These are phyloP conservation scores for Taxawa tesnikishii DNA, from an alignment of 2,329 filamentous ascomycete species.

Conservation along the genomic window DNA sequence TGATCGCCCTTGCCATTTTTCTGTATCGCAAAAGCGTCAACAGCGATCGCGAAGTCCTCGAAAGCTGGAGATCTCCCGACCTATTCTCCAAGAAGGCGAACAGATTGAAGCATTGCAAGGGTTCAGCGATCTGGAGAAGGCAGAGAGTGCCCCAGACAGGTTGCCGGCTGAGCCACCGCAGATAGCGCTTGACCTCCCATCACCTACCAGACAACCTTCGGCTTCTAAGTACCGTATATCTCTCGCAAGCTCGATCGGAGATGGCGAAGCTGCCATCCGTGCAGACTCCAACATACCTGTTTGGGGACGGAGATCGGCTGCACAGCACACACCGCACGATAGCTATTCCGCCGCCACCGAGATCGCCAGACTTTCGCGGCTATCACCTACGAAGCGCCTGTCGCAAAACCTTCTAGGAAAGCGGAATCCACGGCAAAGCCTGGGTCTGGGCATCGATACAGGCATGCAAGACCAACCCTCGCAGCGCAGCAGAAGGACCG, in stretches of 20 bases:
- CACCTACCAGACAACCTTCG: constrained; percentile 12
- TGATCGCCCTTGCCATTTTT: constrained; percentile 13
- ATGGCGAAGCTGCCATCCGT: constrained; percentile 25
- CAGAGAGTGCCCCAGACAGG: constrained; percentile 9
- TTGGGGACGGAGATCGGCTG: constrained; percentile 22
- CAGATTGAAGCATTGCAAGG: constrained; percentile 13
- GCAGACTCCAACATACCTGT: constrained; percentile 26
- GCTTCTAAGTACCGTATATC: constrained; percentile 20
- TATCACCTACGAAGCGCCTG: constrained; percentile 18
- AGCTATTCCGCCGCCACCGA: constrained; percentile 31
- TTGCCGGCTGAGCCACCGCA: constrained; percentile 21
- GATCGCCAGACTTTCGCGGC: constrained; percentile 21
- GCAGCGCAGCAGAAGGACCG: no score
- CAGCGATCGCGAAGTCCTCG: constrained; percentile 7
- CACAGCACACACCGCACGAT: constrained; percentile 26
- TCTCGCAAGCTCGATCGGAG: constrained; percentile 24
- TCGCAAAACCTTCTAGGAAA: constrained; percentile 18
- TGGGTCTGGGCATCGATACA: constrained; percentile 13
- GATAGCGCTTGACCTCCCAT: constrained; percentile 21
- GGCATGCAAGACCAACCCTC: no score
- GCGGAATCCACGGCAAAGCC: constrained; percentile 14
- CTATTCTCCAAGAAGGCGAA: constrained; percentile 21
- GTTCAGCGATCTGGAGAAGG: constrained; percentile 25
- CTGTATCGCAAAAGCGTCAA: constrained; percentile 14
- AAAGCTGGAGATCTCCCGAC: constrained; percentile 27